Conservation (phyloP, 768 basidiomycete genomes). For the Artomyces pyxidatus region DNA sequence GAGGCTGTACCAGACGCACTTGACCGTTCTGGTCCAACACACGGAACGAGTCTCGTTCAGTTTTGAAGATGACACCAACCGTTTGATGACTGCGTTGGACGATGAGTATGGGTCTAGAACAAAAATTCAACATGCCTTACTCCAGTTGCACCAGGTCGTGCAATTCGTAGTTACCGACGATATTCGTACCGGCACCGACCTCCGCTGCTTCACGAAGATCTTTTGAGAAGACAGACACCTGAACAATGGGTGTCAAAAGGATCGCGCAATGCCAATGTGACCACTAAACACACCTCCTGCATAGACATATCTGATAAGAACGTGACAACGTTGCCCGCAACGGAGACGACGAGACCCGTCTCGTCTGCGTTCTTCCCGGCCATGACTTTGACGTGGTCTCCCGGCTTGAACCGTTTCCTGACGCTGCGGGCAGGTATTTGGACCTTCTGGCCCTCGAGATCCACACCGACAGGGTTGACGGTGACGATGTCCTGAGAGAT, state of each 20-base stretch:
- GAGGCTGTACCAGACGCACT: constrained; percentile 82
- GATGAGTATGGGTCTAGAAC: background rate
- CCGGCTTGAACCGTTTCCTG: constrained; percentile 90
- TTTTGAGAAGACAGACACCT: constrained; percentile 97
- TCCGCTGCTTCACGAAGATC: constrained; percentile 97
- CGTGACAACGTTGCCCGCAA: constrained; percentile 85
- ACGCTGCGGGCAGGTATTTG: constrained; percentile 85
- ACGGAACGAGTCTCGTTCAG: constrained; percentile 92
- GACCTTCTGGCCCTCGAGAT: constrained; percentile 80
- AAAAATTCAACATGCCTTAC: constrained; percentile 41
- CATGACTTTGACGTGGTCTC: constrained; percentile 99
- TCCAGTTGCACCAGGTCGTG: constrained; percentile 97
- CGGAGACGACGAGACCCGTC: constrained; percentile 91
- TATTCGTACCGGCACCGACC: constrained; percentile 85
- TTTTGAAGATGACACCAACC: constrained; percentile 95
- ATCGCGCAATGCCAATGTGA: background rate
- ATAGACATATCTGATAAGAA: constrained; percentile 96
- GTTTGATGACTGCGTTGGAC: constrained; percentile 62
- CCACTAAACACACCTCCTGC: constrained; percentile 60
- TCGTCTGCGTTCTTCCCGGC: constrained; percentile 90
- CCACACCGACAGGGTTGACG: constrained; percentile 69
- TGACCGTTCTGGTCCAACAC: constrained; percentile 93
- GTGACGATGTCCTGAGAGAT: constrained; percentile 83
- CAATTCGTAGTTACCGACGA: constrained; percentile 88
- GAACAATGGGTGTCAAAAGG: constrained; percentile 2